Base-by-base conservation (phyloP, 352 stramenopile genomes). In the Saprolegnia parasitica region DNA sequence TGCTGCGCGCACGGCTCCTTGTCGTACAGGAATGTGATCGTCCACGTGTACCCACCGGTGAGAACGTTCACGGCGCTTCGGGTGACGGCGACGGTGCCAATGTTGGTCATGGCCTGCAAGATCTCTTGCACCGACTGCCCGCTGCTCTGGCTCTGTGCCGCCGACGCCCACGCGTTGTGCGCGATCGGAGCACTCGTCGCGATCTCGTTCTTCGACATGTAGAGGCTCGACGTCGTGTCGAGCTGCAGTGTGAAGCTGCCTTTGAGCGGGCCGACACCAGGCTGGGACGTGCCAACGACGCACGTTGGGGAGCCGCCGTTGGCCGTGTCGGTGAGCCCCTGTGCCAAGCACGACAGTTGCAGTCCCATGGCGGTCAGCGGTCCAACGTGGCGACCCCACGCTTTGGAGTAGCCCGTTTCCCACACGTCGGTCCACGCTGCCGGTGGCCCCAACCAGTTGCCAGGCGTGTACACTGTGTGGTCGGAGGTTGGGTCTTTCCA, bases 331-430 rank as follows among this genome's bases (percentile, higher is more conserved):
- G 81, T 89, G 35, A 94, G 62, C 0, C 83, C 81, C 45, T 83
- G 79, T n/a, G 81, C 76, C 62, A 89, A 77, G 56, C 86, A 94
- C 21, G 73, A 66, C 1, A 93, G 64, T 20, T 70, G 56, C 16
- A 84, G 76, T 0, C 73, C 73, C 0, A 77, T 87, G 0, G 63
- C 18, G 5, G 74, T 74, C 47, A 98, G 81, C 39, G 95, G 85
- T 0, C 96, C 96, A 4, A 98, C 93, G 67, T 99, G 98, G 20
- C 95, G 96, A 0, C 96, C 96, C 96, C 96, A 99, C 5, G 90
- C 91, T 73, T 98, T 98, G 1, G 93, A 98, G 77, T 98, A 98
- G 0, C 88, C 87, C 0, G 89, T 92, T 29, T 87, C 84, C 96
- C 96, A 99, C 23, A 90, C 90, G 65, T 98, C 93, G 42, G 85